A percentile compares a stretch with the other conserved stretches of the same genome.
Conservation (phyloP, 2,329 filamentous ascomycete genomes). For the Neocatenulostroma microsporum region DNA sequence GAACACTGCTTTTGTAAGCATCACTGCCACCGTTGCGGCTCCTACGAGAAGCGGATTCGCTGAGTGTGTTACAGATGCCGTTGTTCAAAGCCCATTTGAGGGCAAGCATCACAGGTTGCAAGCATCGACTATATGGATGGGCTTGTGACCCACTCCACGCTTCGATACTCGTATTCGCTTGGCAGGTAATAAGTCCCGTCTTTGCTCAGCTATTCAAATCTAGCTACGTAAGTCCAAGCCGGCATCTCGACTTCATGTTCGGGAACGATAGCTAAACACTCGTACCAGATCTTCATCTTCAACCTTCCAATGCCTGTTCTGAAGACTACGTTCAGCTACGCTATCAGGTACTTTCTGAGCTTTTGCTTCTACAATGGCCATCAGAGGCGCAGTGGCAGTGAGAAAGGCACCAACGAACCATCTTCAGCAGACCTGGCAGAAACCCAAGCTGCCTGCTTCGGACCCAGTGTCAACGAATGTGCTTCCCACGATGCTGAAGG, state of each 20-base stretch:
- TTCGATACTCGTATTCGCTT: not conserved
- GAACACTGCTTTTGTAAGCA: slow-evolving; percentile 46
- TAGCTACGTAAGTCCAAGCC: slow-evolving; percentile 34
- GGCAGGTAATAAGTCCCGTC: slow-evolving; percentile 28
- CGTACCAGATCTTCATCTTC: slow-evolving; percentile 42
- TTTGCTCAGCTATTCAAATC: slow-evolving; percentile 43
- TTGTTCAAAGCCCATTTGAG: not conserved
- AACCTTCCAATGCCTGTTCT: slow-evolving; percentile 42
- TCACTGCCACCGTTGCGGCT: too few relatives aligned
- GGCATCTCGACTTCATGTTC: slow-evolving; percentile 6
- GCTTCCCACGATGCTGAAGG: slow-evolving; percentile 25
- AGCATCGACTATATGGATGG: not conserved
- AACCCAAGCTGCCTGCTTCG: slow-evolving; percentile 44
- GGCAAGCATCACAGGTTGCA: not conserved
- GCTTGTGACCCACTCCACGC: not conserved
- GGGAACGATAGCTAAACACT: not conserved
- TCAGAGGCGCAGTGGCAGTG: not conserved
- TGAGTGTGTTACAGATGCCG: slow-evolving; percentile 1
- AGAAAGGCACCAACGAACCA: too few relatives aligned
- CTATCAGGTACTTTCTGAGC: slow-evolving; percentile 2
- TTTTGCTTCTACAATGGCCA: slow-evolving; percentile 1
- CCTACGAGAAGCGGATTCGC: slow-evolving; percentile 7
- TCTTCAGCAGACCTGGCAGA: not conserved
- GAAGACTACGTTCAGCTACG: slow-evolving; percentile 7
- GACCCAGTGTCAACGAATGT: slow-evolving; percentile 43